phyloP scores from a whole-genome alignment of 805 yeast species.

The Kluyveromyces aestuarii region DNA sequence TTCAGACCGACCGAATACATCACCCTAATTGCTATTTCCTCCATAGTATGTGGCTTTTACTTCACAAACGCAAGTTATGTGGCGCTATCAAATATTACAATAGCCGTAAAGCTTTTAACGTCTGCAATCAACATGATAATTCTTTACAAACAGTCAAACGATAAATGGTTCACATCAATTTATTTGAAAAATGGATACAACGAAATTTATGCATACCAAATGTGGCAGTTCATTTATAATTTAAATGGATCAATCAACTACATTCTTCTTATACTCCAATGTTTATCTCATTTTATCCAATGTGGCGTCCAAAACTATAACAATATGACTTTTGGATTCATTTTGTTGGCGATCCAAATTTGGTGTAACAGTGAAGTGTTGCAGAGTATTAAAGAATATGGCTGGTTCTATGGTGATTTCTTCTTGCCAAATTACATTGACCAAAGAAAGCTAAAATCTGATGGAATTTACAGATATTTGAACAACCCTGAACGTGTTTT shows the following conservation, averaged over 20 bases:
- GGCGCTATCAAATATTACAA: constrained; percentile 33
- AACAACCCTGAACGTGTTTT: constrained; percentile 76
- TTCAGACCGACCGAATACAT: constrained; percentile 57
- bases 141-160: constrained; percentile 49
- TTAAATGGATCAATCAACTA: constrained; percentile 45
- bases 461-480: constrained; percentile 73
- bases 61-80: constrained; percentile 20
- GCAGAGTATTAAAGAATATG: constrained; percentile 67
- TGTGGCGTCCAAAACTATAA: constrained; percentile 19
- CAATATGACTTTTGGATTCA: constrained; percentile 46
- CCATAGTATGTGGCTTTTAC: constrained; percentile 30
- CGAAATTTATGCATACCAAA: constrained; percentile 55
- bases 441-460: constrained; percentile 49
- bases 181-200: constrained; percentile 57
- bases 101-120: constrained; percentile 41
- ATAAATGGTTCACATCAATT: constrained; percentile 54
- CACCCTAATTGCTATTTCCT: constrained; percentile 37
- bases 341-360: constrained; percentile 48
- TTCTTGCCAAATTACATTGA: constrained; percentile 49
- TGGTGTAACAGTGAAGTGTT: constrained; percentile 65
- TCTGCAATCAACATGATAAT: constrained; percentile 42
- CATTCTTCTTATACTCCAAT: constrained; percentile 37
- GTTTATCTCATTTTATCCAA: constrained; percentile 23
- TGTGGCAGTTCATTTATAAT: constrained; percentile 64
- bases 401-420: constrained; percentile 89